Evolutionary conservation across 2,329 filamentous ascomycete species (phyloP).

Genomic region (Aspergillus sp.): DNA sequence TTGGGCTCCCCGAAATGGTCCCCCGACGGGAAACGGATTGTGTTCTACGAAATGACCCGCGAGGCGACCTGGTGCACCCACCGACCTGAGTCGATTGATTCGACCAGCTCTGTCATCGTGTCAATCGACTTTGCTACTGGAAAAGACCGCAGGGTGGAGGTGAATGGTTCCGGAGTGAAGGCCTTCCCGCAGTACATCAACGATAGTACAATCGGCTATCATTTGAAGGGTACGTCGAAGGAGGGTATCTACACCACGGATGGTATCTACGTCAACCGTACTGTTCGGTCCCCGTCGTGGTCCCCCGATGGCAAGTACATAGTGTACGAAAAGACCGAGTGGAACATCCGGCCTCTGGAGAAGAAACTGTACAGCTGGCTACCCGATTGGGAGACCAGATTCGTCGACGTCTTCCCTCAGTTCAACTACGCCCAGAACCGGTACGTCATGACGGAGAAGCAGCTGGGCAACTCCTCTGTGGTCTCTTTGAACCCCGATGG

Average conservation of each 20-base stretch:
- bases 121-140: slow-evolving; percentile 43
- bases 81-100: slow-evolving; percentile 14
- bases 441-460: slow-evolving; percentile 39
- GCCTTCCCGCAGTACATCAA: slow-evolving; percentile 31
- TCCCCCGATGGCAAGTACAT: slow-evolving; percentile 30
- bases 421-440: slow-evolving; percentile 22
- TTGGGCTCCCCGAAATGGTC: slow-evolving; percentile 41
- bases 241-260: slow-evolving; percentile 31
- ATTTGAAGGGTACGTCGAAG: slow-evolving; percentile 16
- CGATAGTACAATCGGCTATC: slow-evolving; percentile 24
- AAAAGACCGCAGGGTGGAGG: slow-evolving; percentile 28
- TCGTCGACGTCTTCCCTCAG: slow-evolving; percentile 44
- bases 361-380: slow-evolving; percentile 42
- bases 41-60: slow-evolving; percentile 41
- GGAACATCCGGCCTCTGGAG: slow-evolving; percentile 31
- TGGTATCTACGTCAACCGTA: slow-evolving; percentile 10
- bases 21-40: slow-evolving; percentile 32
- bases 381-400: slow-evolving; percentile 41
- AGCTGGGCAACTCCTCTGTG: slow-evolving; percentile 40
- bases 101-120: slow-evolving; percentile 19
- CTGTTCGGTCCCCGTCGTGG: slow-evolving; percentile 25
- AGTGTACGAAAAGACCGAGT: slow-evolving; percentile 24
- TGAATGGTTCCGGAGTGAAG: slow-evolving; percentile 28
- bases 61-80: slow-evolving; percentile 41
- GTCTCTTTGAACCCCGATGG: slow-evolving; percentile 30